phyloP scores from a whole-genome alignment of 2,329 filamentous ascomycete species.

The Albifimbria verrucaria region DNA sequence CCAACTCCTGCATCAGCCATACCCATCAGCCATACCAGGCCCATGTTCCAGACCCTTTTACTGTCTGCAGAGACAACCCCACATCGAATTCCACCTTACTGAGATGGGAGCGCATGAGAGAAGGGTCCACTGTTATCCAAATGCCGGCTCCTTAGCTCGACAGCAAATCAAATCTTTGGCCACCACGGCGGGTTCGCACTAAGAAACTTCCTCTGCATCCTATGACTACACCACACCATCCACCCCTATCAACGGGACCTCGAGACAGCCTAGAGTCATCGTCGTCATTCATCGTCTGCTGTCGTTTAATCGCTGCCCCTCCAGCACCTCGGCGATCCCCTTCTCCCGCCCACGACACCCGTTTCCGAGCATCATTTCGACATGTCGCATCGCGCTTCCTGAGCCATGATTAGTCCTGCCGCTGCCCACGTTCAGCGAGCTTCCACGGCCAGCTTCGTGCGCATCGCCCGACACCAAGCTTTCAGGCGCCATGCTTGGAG shows the following conservation, averaged over 20 bases:
- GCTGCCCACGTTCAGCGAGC: conserved; percentile 36
- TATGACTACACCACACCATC: not conserved
- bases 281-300: not conserved
- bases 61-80: too few species aligned
- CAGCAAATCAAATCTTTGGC: not conserved
- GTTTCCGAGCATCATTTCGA: conserved; percentile 7
- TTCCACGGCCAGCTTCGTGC: conserved; percentile 45
- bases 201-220: not conserved
- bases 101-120: too few species aligned
- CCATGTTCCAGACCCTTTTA: too few species aligned
- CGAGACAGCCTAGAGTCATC: not conserved
- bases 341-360: conserved; percentile 8
- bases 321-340: conserved; percentile 3
- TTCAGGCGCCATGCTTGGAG: conserved; percentile 33
- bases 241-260: not conserved
- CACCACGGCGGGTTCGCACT: not conserved
- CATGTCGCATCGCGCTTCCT: conserved; percentile 23
- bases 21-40: too few species aligned
- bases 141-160: not conserved
- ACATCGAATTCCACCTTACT: too few species aligned
- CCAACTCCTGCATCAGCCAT: too few species aligned
- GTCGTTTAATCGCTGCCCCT: not conserved
- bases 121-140: not conserved
- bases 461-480: conserved; percentile 47
- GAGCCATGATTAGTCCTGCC: conserved; percentile 25